Base-by-base conservation (phyloP, 208 protist genomes). In the Acanthamoeba sp. region DNA sequence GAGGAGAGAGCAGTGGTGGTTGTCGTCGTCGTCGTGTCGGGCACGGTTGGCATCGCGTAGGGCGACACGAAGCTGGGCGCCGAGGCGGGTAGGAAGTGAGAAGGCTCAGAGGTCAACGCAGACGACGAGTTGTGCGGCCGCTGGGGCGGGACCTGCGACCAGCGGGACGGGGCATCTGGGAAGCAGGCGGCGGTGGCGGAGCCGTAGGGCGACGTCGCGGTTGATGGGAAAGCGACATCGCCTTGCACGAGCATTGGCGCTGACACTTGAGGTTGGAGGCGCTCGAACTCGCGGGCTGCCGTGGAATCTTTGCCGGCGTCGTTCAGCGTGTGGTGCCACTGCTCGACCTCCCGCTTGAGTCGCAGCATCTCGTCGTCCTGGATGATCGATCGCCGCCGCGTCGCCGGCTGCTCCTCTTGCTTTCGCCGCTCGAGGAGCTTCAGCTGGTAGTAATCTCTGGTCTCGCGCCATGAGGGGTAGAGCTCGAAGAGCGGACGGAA, bases 401-500 rank as follows among this genome's bases (percentile, higher is more conserved):
- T 20, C 7, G 6, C 20, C 64, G 3, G 12, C 29, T 12, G n/a
- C 73, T 52, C 6, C 32, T 82, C 55, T 62, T 22, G 73, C 42
- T 52, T 16, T 24, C 24, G 2, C 24, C 73, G 73, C n/a, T 42
- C 73, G 10, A 22, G 34, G 38, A 82, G 38, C 73, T 82, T 82
- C 40, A n/a, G 38, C 18, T 82, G 73, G 73, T 82, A 82, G 42
- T 82, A 82, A 38, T 82, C 73, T 7, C 73, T 20, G 36, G 73
- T 82, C 73, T 82, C 73, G 7, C 42, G 34, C 73, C 73, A 82
- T 18, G 73, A 82, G 2, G 73, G 29, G 73, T 82, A 82, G 12
- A 82, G 42, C 40, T 82, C 73, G 38, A 82, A 82, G 73, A 82
- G 73, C 3, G 73, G 73, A 9, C 5, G 73, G 34, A 82, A 82